These are phyloP conservation scores for Mortierella sp. DNA, from an alignment of 371 early-diverging fungal species.

Conservation along the genomic window DNA sequence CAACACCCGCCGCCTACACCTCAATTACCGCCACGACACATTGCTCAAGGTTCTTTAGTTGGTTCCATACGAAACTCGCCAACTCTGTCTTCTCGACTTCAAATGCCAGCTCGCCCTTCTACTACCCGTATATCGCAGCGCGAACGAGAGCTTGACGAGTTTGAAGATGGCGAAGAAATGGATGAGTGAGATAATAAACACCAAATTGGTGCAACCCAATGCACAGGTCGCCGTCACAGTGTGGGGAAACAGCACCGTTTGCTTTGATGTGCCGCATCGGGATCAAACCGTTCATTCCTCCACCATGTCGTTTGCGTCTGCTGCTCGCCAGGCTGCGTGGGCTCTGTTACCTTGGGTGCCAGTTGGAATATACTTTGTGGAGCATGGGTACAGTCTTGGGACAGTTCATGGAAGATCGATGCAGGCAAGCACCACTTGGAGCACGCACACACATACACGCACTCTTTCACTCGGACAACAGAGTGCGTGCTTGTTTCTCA, in stretches of 20 bases:
- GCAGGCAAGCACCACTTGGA: constrained; percentile 62
- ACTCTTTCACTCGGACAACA: too few relatives aligned
- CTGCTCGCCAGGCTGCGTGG: constrained; percentile 19
- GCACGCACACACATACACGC: too few relatives aligned
- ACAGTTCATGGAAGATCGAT: constrained; percentile 75
- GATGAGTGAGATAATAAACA: too few relatives aligned
- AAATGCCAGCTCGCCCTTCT: neutral
- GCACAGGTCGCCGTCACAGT: too few relatives aligned
- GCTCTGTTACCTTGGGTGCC: constrained; percentile 64
- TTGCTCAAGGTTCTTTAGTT: constrained; percentile 1
- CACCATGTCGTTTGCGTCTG: constrained; percentile 19
- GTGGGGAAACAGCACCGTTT: neutral
- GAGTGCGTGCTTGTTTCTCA: neutral
- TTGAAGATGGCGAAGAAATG: constrained; percentile 19
- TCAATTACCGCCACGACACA: constrained; percentile 4
- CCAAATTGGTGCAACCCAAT: too few relatives aligned
- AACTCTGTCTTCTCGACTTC: neutral
- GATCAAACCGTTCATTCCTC: too few relatives aligned
- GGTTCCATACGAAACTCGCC: constrained; percentile 1
- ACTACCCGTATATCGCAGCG: constrained; percentile 2
- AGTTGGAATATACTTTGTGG: constrained; percentile 66
- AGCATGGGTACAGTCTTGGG: constrained; percentile 71
- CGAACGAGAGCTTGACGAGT: constrained; percentile 27
- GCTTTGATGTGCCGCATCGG: too few relatives aligned
- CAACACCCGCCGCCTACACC: neutral